These are phyloP conservation scores for Solanum corneliomulleri DNA, from an alignment of 257 asterid genomes.

Conservation along the genomic window DNA sequence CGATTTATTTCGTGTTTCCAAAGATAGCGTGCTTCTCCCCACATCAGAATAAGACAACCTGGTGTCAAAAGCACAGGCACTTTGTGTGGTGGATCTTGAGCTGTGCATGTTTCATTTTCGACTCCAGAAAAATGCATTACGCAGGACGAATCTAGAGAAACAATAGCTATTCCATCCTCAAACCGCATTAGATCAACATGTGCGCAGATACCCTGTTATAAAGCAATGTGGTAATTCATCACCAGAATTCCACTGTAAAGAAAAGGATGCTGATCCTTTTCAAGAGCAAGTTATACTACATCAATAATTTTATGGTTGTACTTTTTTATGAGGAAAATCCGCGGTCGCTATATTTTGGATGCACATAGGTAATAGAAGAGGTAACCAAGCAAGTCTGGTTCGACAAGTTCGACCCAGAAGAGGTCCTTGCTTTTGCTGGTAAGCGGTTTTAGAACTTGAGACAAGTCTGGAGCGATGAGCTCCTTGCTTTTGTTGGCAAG, in stretches of 20 bases:
- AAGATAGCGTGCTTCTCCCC: conserved; percentile 75
- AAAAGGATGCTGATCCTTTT: no score
- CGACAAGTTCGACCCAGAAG: no score
- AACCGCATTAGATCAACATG: conserved; percentile 90
- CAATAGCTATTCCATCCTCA: conserved; percentile 80
- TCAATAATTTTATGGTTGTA: no score
- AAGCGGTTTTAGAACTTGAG: no score
- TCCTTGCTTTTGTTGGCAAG: no score
- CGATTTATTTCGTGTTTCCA: conserved; percentile 95
- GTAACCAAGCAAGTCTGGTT: no score
- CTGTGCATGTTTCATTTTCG: conserved; percentile 2
- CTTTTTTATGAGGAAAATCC: no score
- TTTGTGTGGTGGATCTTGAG: conserved; percentile 1
- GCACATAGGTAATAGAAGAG: no score
- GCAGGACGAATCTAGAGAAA: conserved; percentile 69
- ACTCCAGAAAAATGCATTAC: conserved; percentile 65
- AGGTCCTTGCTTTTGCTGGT: no score
- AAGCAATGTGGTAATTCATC: background rate
- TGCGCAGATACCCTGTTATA: conserved; percentile 62
- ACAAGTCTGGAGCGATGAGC: no score
- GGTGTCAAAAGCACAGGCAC: conserved; percentile 56
- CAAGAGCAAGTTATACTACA: no score
- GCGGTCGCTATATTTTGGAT: no score
- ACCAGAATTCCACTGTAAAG: background rate
- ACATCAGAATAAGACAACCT: conserved; percentile 69